phyloP scores from a whole-genome alignment of 768 basidiomycete species.

The Termitomyces sp. region DNA sequence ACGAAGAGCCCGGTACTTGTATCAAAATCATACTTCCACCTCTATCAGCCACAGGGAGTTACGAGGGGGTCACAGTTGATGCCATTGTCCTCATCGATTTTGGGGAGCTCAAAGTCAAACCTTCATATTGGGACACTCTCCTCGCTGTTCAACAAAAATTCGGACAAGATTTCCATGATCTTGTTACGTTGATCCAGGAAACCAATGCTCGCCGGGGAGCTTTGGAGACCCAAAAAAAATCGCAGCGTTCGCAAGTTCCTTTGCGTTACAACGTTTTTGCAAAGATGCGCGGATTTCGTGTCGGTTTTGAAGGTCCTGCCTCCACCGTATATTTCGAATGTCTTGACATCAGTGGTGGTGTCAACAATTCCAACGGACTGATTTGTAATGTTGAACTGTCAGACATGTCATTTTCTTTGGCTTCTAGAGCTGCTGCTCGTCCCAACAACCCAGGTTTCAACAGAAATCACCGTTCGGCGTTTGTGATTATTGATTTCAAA shows the following conservation, averaged over 20 bases:
- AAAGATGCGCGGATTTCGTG: slow-evolving; percentile 76
- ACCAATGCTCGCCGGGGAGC: slow-evolving; percentile 36
- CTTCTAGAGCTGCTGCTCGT: slow-evolving; percentile 45
- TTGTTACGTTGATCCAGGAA: slow-evolving; percentile 63
- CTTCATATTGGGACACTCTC: slow-evolving; percentile 80
- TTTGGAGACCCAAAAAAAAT: slow-evolving; percentile 18
- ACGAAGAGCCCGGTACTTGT: slow-evolving; percentile 39
- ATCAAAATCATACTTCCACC: slow-evolving; percentile 67
- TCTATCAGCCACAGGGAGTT: slow-evolving; percentile 57
- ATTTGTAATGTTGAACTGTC: slow-evolving; percentile 70
- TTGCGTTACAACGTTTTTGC: slow-evolving; percentile 48
- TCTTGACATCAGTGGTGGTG: slow-evolving; percentile 63
- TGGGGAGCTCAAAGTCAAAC: slow-evolving; percentile 72
- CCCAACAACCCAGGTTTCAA: slow-evolving; percentile 42
- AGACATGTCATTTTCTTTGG: slow-evolving; percentile 82
- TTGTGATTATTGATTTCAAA: slow-evolving; percentile 77
- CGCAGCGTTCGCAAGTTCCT: slow-evolving; percentile 3
- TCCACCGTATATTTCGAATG: slow-evolving; percentile 77
- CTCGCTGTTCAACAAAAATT: slow-evolving; percentile 86
- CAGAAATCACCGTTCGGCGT: slow-evolving; percentile 70
- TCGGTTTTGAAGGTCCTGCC: slow-evolving; percentile 72
- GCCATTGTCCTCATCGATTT: slow-evolving; percentile 62
- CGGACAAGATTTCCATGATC: slow-evolving; percentile 84
- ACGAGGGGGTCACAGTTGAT: slow-evolving; percentile 47
- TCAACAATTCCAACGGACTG: slow-evolving; percentile 43